Percentiles rank a stretch among this genome's conserved stretches.
phyloP scores from a whole-genome alignment of 208 protist genomes.

The Naegleria lovaniensis region DNA sequence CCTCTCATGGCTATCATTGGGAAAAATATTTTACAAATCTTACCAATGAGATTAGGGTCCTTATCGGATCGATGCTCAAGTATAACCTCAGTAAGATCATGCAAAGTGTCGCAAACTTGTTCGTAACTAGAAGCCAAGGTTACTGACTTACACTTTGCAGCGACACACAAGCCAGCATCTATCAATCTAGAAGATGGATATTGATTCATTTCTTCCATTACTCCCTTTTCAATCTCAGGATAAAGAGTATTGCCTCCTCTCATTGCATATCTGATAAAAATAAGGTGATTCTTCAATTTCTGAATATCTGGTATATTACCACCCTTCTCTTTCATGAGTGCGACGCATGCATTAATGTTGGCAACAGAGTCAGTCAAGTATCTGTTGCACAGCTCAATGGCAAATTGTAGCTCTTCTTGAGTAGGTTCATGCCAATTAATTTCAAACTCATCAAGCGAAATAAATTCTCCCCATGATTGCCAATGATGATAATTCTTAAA shows the following conservation, averaged over 20 bases:
- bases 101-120: neutral
- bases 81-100: neutral
- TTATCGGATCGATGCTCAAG: neutral
- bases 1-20: slow-evolving; percentile 1
- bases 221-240: neutral
- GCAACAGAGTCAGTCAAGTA: neutral
- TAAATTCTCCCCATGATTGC: neutral
- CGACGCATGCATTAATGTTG: neutral
- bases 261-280: neutral
- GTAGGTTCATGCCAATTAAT: slow-evolving; percentile 15
- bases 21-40: neutral
- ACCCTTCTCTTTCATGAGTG: neutral
- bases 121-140: neutral
- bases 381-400: neutral
- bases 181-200: neutral
- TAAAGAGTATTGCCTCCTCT: neutral
- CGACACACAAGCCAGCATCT: neutral
- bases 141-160: no score
- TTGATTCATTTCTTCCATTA: neutral
- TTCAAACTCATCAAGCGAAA: neutral
- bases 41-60: neutral
- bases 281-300: slow-evolving; percentile 4
- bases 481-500: neutral
- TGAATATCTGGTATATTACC: neutral
- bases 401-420: neutral